Conservation (phyloP, 2,329 filamentous ascomycete genomes). For the Penicillium griseofulvum region DNA sequence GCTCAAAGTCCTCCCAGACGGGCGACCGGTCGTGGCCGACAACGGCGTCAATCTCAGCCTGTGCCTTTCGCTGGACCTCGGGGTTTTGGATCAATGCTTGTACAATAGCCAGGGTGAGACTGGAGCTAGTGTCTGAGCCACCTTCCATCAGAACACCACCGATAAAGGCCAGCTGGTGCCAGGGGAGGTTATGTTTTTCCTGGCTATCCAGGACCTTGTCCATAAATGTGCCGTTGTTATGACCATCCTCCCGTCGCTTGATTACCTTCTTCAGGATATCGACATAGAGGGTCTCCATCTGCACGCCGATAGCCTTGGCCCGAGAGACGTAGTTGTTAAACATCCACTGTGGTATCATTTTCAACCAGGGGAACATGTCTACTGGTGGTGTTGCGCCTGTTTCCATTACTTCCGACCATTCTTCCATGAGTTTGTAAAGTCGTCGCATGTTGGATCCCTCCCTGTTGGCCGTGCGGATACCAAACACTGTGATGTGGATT, state of each 20-base stretch:
- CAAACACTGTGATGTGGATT: neutral
- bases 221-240: neutral
- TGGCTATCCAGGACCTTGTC: neutral
- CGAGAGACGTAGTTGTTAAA: neutral
- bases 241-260: neutral
- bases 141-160: conserved; percentile 5
- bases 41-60: conserved; percentile 2
- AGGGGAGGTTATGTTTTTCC: neutral
- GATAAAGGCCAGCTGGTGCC: neutral
- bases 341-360: neutral
- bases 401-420: conserved; percentile 2
- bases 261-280: neutral
- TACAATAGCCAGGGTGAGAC: neutral
- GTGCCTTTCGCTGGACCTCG: neutral
- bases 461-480: neutral
- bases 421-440: conserved; percentile 2
- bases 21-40: neutral
- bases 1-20: neutral
- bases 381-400: conserved; percentile 5
- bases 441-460: neutral
- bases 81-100: conserved; percentile 1
- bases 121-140: neutral
- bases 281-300: neutral
- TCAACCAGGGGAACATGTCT: neutral
- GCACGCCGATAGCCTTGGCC: neutral